Conservation (phyloP, 2,329 filamentous ascomycete genomes). For the Alternaria novae-zelandiae region DNA sequence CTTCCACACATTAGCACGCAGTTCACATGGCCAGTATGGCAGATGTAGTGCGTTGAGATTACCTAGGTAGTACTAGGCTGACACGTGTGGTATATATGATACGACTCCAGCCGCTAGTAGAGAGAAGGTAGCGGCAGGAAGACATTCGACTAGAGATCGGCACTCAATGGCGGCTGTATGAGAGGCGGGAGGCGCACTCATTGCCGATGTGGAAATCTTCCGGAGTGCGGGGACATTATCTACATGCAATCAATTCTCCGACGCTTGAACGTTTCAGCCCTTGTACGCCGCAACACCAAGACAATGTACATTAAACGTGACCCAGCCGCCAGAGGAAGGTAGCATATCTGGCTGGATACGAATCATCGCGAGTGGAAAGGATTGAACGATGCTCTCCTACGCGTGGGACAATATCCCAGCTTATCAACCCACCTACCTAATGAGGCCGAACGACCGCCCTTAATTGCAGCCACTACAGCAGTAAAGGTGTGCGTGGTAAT, state of each 20-base stretch:
- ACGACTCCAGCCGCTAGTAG: neutral
- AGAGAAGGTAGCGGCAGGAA: neutral
- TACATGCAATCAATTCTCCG: conserved; percentile 11
- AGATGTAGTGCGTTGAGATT: neutral
- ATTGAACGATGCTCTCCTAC: neutral
- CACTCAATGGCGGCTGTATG: neutral
- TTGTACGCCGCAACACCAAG: conserved; percentile 11
- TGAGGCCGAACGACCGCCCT: neutral
- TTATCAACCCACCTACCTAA: conserved; percentile 4
- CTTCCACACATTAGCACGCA: neutral
- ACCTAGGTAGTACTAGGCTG: neutral
- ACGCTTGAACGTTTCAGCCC: conserved; percentile 16
- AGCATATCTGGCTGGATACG: neutral
- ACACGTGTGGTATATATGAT: neutral
- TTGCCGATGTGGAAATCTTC: conserved; percentile 5
- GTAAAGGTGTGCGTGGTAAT: neutral
- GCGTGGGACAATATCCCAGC: neutral
- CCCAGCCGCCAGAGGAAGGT: neutral
- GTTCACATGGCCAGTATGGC: neutral
- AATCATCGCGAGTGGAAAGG: neutral
- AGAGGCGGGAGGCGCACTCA: neutral
- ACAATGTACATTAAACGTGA: conserved; percentile 8
- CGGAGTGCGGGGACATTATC: conserved; percentile 5
- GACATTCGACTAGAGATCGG: neutral
- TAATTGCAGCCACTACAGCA: neutral